A percentile compares a stretch with the other conserved stretches of the same genome.
phyloP scores from a whole-genome alignment of 2,329 filamentous ascomycete genomes.

The Pseudogymnoascus destructans region DNA sequence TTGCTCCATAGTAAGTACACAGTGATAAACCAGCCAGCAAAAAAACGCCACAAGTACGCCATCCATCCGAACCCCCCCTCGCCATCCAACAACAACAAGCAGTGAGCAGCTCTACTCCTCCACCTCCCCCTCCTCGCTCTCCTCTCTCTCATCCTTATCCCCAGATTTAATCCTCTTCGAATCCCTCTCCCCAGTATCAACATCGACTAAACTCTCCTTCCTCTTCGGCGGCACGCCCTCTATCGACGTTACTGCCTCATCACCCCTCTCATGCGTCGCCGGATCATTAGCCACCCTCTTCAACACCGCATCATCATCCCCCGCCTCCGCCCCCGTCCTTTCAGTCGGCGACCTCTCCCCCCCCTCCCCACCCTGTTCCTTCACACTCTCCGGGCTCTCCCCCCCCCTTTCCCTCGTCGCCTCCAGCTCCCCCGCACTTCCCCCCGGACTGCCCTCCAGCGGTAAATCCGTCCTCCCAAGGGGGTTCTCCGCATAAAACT shows the following conservation, averaged over 20 bases:
- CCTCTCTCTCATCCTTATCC: constrained; percentile 11
- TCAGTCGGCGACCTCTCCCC: not conserved
- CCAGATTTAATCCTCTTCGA: constrained; percentile 13
- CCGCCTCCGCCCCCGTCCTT: not conserved
- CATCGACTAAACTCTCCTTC: constrained; percentile 15
- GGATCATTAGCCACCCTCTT: constrained; percentile 22
- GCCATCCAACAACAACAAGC: not conserved
- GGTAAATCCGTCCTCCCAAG: constrained; percentile 30
- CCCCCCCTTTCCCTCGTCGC: constrained; percentile 15
- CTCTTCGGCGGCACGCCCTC: not conserved
- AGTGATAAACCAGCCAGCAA: not conserved
- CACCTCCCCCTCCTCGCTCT: constrained; percentile 20
- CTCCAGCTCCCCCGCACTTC: constrained; percentile 20
- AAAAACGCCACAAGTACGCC: not conserved
- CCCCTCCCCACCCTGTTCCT: constrained; percentile 11
- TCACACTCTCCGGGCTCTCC: constrained; percentile 9
- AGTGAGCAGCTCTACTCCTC: constrained; percentile 13
- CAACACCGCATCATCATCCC: constrained; percentile 15
- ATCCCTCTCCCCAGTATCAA: not conserved
- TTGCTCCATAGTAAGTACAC: not conserved
- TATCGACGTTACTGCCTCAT: constrained; percentile 10
- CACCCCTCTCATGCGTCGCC: constrained; percentile 16
- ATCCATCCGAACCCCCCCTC: not conserved
- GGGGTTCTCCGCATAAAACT: constrained; percentile 53
- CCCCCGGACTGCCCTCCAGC: constrained; percentile 18